phyloP scores from a whole-genome alignment of 2,329 filamentous ascomycete genomes.

The Alternaria infectoria region DNA sequence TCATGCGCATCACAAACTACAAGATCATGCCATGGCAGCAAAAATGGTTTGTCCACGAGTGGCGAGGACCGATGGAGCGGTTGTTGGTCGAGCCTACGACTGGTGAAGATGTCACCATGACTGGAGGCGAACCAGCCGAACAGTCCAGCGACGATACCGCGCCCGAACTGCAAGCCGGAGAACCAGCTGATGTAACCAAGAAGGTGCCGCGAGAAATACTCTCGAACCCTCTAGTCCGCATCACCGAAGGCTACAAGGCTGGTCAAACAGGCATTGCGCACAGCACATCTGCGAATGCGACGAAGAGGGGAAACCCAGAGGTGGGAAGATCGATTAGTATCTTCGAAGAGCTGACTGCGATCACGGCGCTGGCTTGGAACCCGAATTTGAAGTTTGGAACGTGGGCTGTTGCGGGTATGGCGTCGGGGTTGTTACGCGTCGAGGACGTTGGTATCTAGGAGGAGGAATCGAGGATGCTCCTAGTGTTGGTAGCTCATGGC shows the following conservation, averaged over 20 bases:
- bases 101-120: slow-evolving; percentile 1
- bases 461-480: neutral
- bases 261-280: slow-evolving; percentile 34
- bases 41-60: slow-evolving; percentile 65
- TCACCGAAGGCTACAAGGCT: slow-evolving; percentile 53
- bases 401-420: slow-evolving; percentile 60
- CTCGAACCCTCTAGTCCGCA: slow-evolving; percentile 39
- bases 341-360: slow-evolving; percentile 53
- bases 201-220: slow-evolving; percentile 19
- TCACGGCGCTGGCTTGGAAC: slow-evolving; percentile 58
- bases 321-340: slow-evolving; percentile 48
- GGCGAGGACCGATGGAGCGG: slow-evolving; percentile 46
- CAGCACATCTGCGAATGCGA: slow-evolving; percentile 15
- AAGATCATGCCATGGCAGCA: slow-evolving; percentile 61
- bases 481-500: neutral
- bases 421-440: slow-evolving; percentile 56
- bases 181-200: neutral
- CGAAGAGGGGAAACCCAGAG: slow-evolving; percentile 27
- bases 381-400: slow-evolving; percentile 57
- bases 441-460: slow-evolving; percentile 52
- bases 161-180: neutral
- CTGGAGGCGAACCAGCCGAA: slow-evolving; percentile 2
- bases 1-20: slow-evolving; percentile 57
- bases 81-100: slow-evolving; percentile 3
- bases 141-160: neutral